phyloP scores from a whole-genome alignment of 768 basidiomycete genomes.

The Albatrellus ellisii region DNA sequence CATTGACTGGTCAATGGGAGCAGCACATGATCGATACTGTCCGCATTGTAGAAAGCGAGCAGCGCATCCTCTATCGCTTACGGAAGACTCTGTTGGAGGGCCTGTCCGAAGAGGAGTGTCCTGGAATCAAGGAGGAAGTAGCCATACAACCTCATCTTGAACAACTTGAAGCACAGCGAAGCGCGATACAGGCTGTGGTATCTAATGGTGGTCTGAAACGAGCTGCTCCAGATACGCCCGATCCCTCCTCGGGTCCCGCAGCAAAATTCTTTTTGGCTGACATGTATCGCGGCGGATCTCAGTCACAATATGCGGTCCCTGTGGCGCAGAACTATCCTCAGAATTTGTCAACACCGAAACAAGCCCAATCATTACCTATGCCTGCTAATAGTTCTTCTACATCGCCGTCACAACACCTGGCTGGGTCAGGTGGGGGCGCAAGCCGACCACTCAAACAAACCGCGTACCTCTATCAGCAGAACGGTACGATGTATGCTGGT shows the following conservation, averaged over 20 bases:
- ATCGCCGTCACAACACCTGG: neutral
- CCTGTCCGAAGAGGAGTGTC: slow-evolving; percentile 42
- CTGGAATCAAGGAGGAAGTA: slow-evolving; percentile 42
- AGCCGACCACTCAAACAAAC: neutral
- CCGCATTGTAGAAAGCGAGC: slow-evolving; percentile 42
- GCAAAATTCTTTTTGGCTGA: slow-evolving; percentile 10
- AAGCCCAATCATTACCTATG: slow-evolving; percentile 9
- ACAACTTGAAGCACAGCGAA: neutral
- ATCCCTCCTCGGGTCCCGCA: slow-evolving; percentile 11
- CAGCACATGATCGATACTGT: slow-evolving; percentile 50
- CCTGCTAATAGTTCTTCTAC: slow-evolving; percentile 2
- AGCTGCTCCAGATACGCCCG: slow-evolving; percentile 10
- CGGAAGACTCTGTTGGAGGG: slow-evolving; percentile 47
- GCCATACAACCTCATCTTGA: slow-evolving; percentile 25
- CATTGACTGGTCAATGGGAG: slow-evolving; percentile 46
- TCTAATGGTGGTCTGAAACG: slow-evolving; percentile 11
- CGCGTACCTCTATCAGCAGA: neutral
- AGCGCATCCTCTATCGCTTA: slow-evolving; percentile 48
- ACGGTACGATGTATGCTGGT: neutral
- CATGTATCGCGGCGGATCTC: slow-evolving; percentile 7
- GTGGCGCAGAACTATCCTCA: slow-evolving; percentile 11
- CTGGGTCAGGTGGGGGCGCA: neutral
- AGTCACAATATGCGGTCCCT: slow-evolving; percentile 9
- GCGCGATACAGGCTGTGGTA: neutral
- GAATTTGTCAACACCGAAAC: slow-evolving; percentile 11